A percentile compares a stretch with the other conserved stretches of the same genome.
These are phyloP conservation scores for Testicularia cyperi DNA, from an alignment of 1,284 basidiomycete genomes.

Conservation along the genomic window DNA sequence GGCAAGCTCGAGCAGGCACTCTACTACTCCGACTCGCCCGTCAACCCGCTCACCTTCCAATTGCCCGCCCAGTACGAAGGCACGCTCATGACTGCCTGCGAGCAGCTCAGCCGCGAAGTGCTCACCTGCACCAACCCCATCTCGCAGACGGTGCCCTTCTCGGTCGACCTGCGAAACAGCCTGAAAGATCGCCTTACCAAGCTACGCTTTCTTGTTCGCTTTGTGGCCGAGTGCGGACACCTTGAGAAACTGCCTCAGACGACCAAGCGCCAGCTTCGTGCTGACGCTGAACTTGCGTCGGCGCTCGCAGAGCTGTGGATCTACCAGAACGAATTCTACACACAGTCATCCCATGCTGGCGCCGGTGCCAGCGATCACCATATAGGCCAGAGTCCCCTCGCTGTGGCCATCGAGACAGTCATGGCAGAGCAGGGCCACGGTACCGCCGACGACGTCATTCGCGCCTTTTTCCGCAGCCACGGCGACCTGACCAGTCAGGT, in stretches of 20 bases:
- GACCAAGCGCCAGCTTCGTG: constrained; percentile 73
- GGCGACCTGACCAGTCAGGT: constrained; percentile 61
- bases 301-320: constrained; percentile 82
- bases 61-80: constrained; percentile 77
- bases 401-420: constrained; percentile 67
- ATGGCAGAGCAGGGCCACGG: constrained; percentile 64
- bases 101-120: constrained; percentile 70
- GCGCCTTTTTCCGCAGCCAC: constrained; percentile 79
- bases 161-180: constrained; percentile 74
- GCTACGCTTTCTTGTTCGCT: constrained; percentile 77
- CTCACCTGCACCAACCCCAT: constrained; percentile 28
- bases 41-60: constrained; percentile 81
- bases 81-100: constrained; percentile 68
- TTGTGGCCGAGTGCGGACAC: constrained; percentile 65
- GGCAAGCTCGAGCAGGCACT: constrained; percentile 85
- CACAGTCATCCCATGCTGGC: constrained; percentile 1
- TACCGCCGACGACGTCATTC: constrained; percentile 71
- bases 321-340: constrained; percentile 68
- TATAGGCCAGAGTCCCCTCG: constrained; percentile 55
- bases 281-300: constrained; percentile 85
- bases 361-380: too few species aligned
- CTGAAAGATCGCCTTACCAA: constrained; percentile 74
- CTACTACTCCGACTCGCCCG: constrained; percentile 71
- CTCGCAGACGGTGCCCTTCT: constrained; percentile 15
- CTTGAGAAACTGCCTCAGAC: constrained; percentile 73